These are phyloP conservation scores for Cyclostephanos tholiformis DNA, from an alignment of 108 stramenopile genomes.

Conservation along the genomic window DNA sequence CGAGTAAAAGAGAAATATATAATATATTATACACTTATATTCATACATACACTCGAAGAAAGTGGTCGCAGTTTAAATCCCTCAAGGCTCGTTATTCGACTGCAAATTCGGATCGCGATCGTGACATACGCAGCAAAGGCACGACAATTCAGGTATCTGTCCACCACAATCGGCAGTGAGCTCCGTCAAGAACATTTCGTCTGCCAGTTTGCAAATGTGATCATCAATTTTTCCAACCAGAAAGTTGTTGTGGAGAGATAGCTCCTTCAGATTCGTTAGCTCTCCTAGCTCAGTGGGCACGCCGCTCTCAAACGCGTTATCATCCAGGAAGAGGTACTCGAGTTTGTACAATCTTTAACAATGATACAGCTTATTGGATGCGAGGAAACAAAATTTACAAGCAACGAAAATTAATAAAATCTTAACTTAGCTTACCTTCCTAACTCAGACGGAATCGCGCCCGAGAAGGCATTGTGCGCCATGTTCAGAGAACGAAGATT, in stretches of 20 bases:
- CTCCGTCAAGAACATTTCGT: constrained; percentile 37
- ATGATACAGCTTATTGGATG: background rate
- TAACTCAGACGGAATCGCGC: constrained; percentile 62
- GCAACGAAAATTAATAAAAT: too few species aligned
- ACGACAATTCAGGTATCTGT: constrained; percentile 24
- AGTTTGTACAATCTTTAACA: constrained; percentile 41
- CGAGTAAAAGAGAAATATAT: too few species aligned
- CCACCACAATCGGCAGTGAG: constrained; percentile 51
- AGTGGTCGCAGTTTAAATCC: background rate
- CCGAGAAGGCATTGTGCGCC: constrained; percentile 51
- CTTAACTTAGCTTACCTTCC: constrained; percentile 34
- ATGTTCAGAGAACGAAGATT: constrained; percentile 46
- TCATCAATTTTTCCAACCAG: constrained; percentile 31
- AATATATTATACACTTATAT: too few species aligned
- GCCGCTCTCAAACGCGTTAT: constrained; percentile 38
- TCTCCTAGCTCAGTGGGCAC: constrained; percentile 47
- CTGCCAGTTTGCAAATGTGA: constrained; percentile 30
- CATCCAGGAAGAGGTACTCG: constrained; percentile 47
- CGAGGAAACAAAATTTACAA: background rate
- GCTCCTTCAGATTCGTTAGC: constrained; percentile 35
- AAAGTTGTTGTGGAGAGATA: constrained; percentile 44
- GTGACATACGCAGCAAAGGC: constrained; percentile 48
- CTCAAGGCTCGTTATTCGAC: constrained; percentile 5
- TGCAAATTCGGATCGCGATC: constrained; percentile 31
- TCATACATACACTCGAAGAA: too few species aligned